phyloP scores from a whole-genome alignment of 1,139 yeast genomes.

The Taiozyma sp. region DNA sequence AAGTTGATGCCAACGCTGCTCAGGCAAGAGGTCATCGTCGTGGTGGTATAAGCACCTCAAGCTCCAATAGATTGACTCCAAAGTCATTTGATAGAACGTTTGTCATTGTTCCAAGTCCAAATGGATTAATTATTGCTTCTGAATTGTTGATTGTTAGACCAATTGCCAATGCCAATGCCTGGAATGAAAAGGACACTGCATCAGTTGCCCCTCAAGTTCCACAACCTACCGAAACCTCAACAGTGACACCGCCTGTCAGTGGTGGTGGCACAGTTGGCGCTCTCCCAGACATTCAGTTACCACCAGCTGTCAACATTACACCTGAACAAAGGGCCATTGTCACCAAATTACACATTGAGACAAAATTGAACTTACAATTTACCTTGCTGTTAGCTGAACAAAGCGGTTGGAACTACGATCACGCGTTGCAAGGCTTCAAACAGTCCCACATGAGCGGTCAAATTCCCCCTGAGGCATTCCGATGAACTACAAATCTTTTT shows the following conservation, averaged over 20 bases:
- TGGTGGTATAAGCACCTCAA: slow-evolving; percentile 18
- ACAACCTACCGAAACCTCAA: slow-evolving; percentile 5
- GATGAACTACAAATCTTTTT: background rate
- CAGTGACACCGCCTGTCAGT: slow-evolving; percentile 14
- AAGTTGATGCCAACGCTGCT: slow-evolving; percentile 25
- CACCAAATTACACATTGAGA: slow-evolving; percentile 62
- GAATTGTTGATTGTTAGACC: slow-evolving; percentile 73
- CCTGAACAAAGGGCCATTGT: slow-evolving; percentile 64
- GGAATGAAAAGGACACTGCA: slow-evolving; percentile 31
- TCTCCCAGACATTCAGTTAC: slow-evolving; percentile 27
- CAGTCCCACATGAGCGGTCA: slow-evolving; percentile 45
- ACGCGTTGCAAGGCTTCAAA: slow-evolving; percentile 67
- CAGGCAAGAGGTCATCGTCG: slow-evolving; percentile 28
- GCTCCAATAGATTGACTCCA: slow-evolving; percentile 41
- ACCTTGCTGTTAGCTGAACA: slow-evolving; percentile 86
- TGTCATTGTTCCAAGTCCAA: slow-evolving; percentile 69
- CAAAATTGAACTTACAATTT: slow-evolving; percentile 73
- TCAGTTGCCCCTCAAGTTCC: slow-evolving; percentile 8
- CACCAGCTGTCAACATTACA: slow-evolving; percentile 11
- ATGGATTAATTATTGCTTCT: slow-evolving; percentile 77
- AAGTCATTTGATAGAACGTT: slow-evolving; percentile 89
- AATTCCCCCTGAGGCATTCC: slow-evolving; percentile 58
- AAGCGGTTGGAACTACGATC: slow-evolving; percentile 77
- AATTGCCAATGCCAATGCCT: slow-evolving; percentile 53
- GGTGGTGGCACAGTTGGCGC: slow-evolving; percentile 1